Base-by-base conservation (phyloP, 345 rosid species). In the Populus deltoides region DNA sequence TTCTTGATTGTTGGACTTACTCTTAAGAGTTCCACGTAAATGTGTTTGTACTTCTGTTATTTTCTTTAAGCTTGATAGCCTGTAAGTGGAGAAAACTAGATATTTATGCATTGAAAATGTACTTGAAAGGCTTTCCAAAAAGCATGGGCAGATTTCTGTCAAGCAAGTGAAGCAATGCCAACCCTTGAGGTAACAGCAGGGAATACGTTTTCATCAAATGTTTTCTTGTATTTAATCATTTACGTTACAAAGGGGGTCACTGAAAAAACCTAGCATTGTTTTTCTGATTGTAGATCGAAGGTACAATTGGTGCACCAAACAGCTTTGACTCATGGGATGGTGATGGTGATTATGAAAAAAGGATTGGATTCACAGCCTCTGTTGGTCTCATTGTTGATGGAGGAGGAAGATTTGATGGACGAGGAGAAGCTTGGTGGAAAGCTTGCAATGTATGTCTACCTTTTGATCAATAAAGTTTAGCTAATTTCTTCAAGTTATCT, bases 91-190 rank as follows among this genome's bases (percentile, higher is more conserved):
- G 36, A 35, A 35, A 35, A 35, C 0, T 35, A 35, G 36, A 35
- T 5, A 5, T 35, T 35, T 35, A 35, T 35, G 36, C 0, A 3
- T 39, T 39, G 43, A 39, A 39, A 39, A 0, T 25, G 31, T 17
- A 18, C 29, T 1, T 24, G 8, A 35, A 5, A 24, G 29, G 88
- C 80, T 63, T 85, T 82, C 25, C 1, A 18, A 49, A 82, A 72
- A 35, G 86, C 82, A n/a, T 82, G 88, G 88, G 68, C 31, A 3
- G 49, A n/a, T 15, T 22, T 75, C 22, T 80, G 84, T 31, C 39
- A 53, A 31, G 74, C 70, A 7, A 25, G 16, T 0, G 39, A 29
- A 69, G 67, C 24, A 22, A 69, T 17, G 12, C 62, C 82, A 5
- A 77, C 83, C 6, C 39, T 80, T 51, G 3, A 77, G 6, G 35